A percentile compares a stretch with the other conserved stretches of the same genome.
These are phyloP conservation scores for Lactifluus hygrophoroides DNA, from an alignment of 768 basidiomycete species.

Conservation along the genomic window DNA sequence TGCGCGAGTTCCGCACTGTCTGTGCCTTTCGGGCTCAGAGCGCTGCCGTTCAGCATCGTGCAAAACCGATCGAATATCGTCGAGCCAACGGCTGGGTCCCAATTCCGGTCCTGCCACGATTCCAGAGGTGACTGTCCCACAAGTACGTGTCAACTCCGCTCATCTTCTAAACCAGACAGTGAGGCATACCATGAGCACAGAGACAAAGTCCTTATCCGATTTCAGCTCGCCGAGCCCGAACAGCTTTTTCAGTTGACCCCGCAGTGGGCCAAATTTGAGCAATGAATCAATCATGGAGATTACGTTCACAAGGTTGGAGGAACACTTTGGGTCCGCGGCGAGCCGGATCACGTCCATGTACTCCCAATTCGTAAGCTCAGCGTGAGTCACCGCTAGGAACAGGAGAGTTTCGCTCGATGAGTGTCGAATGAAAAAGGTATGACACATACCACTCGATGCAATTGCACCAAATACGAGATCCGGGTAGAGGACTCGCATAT, in stretches of 20 bases:
- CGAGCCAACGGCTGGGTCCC: conserved; percentile 68
- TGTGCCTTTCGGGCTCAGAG: background rate
- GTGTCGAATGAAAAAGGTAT: background rate
- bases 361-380: conserved; percentile 73
- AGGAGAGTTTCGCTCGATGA: background rate
- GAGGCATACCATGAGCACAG: conserved; percentile 48
- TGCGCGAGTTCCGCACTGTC: background rate
- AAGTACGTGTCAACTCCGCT: background rate
- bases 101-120: conserved; percentile 77
- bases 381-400: conserved; percentile 70
- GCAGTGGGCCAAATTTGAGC: conserved; percentile 40
- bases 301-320: conserved; percentile 47
- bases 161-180: background rate
- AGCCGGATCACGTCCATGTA: conserved; percentile 80
- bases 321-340: conserved; percentile 57
- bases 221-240: conserved; percentile 66
- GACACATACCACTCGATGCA: conserved; percentile 64
- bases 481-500: conserved; percentile 84
- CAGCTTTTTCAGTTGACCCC: conserved; percentile 51
- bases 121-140: conserved; percentile 46
- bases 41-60: conserved; percentile 31
- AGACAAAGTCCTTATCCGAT: conserved; percentile 73
- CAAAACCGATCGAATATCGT: conserved; percentile 63
- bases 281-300: conserved; percentile 56
- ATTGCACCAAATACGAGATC: conserved; percentile 85